phyloP scores from a whole-genome alignment of 1,284 basidiomycete genomes.

The Cystobasidium pallidum region DNA sequence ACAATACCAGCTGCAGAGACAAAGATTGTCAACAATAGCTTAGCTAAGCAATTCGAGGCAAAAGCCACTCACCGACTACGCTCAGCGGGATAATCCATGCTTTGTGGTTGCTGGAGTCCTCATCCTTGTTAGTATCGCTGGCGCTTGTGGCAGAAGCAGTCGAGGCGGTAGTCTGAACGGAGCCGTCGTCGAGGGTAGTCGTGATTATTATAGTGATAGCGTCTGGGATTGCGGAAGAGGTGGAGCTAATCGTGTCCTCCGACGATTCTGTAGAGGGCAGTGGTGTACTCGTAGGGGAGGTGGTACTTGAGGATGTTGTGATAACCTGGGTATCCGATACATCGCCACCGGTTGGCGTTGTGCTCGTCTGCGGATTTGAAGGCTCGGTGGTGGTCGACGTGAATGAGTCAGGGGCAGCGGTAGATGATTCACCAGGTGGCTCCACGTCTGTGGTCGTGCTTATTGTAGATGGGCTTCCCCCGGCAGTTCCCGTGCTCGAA shows the following conservation, averaged over 20 bases:
- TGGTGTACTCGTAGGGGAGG: neutral
- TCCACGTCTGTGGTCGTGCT: neutral
- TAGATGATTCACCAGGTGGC: neutral
- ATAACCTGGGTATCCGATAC: neutral
- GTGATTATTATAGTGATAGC: conserved; percentile 47
- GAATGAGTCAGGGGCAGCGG: neutral
- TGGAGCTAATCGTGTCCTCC: conserved; percentile 20
- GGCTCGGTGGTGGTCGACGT: neutral
- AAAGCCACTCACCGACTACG: conserved; percentile 48
- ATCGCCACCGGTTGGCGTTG: conserved; percentile 2
- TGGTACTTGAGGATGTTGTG: neutral
- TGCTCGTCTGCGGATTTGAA: neutral
- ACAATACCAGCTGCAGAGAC: conserved; percentile 46
- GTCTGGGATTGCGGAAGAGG: neutral
- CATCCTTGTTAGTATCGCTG: conserved; percentile 33
- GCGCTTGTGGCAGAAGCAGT: conserved; percentile 43
- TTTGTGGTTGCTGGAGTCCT: conserved; percentile 38
- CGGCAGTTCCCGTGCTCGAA: neutral
- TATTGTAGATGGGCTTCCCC: neutral
- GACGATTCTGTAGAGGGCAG: neutral
- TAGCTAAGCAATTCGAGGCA: neutral
- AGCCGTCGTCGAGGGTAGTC: conserved; percentile 47
- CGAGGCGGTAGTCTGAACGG: conserved; percentile 42
- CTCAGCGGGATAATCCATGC: conserved; percentile 53
- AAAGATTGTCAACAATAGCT: neutral